Evolutionary conservation across 768 basidiomycete species (phyloP), one percentile per base, ranked within the genome.

Genomic region (Amanita pallidorosea): DNA sequence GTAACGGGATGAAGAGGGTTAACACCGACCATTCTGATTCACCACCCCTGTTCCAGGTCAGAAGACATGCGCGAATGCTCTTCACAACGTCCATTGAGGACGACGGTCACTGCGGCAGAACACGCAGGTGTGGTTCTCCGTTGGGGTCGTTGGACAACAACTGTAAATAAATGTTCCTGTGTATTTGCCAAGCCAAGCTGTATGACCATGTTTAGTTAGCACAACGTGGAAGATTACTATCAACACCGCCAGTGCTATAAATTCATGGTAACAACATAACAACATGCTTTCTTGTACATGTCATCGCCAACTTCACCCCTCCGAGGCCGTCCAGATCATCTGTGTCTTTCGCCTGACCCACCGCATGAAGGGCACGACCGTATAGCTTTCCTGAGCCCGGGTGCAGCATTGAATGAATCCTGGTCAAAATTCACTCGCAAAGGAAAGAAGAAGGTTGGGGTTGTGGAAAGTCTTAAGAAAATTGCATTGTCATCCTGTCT

Each of bases 61-160:
- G 63, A 29, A 86, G 55, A 61, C 68, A 79, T 25, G 58, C 65
- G 53, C 70, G 72, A 38, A 85, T 73, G 51, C 58, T 73, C 53
- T 70, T 69, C 27, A 84, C 70, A 57, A 83, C 72, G 59, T 86
- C 75, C 85, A 86, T 86, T 52, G 29, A 29, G 40, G 38, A 45
- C 23, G 44, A 51, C 37, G 29, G 47, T 23, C 5, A 31, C 47
- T n/a, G 48, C 45, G 43, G 43, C 42, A 45, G 34, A 29, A 42
- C 50, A 45, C 36, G 50, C 50, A 51, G 42, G 49, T 29, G 23
- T 44, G 40, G 48, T 53, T 43, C 43, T 49, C 54, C 34, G 52
- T 36, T 38, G 15, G 17, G 27, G 42, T n/a, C 34, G 13, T 15
- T 45, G 43, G 17, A 36, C 51, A 52, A 46, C 34, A 52, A n/a